A percentile compares a stretch with the other conserved stretches of the same genome.
Evolutionary conservation across 768 basidiomycete species (phyloP).

Genomic region (Suillus cothurnatus): DNA sequence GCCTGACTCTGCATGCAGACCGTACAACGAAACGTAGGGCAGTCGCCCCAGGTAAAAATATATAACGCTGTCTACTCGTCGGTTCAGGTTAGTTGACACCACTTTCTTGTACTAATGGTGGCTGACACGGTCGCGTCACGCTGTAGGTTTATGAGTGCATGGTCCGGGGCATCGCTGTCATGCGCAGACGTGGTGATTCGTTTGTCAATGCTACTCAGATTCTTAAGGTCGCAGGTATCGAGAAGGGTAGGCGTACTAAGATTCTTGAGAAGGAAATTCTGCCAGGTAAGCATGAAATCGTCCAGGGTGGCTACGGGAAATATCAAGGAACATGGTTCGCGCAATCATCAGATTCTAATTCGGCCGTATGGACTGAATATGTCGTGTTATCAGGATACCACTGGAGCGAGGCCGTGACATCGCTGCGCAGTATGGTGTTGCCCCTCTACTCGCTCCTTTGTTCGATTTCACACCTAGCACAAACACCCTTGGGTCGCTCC

Average conservation of each 20-base stretch:
- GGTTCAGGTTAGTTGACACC: slow-evolving; percentile 60
- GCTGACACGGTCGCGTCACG: slow-evolving; percentile 22
- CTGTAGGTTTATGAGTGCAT: slow-evolving; percentile 94
- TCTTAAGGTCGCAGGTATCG: slow-evolving; percentile 96
- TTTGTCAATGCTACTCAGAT: slow-evolving; percentile 99
- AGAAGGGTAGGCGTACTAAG: slow-evolving; percentile 95
- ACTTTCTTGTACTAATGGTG: not conserved
- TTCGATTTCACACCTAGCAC: slow-evolving; percentile 91
- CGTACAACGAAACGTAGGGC: slow-evolving; percentile 33
- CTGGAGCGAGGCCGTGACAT: slow-evolving; percentile 93
- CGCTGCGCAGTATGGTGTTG: slow-evolving; percentile 89
- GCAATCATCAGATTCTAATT: slow-evolving; percentile 11
- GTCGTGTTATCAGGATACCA: slow-evolving; percentile 72
- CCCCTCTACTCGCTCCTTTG: slow-evolving; percentile 81
- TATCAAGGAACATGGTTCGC: slow-evolving; percentile 98
- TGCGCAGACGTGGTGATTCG: slow-evolving; percentile 93
- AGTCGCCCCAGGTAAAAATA: slow-evolving; percentile 69
- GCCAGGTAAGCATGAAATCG: slow-evolving; percentile 94
- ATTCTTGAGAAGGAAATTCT: slow-evolving; percentile 97
- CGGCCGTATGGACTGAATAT: slow-evolving; percentile 15
- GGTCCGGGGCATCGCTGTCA: slow-evolving; percentile 97
- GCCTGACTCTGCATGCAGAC: slow-evolving; percentile 30
- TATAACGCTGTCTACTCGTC: slow-evolving; percentile 94
- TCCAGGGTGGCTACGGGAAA: slow-evolving; percentile 98
- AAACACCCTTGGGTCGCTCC: slow-evolving; percentile 68